Evolutionary conservation across 805 yeast species (phyloP).

Genomic region (Wickerhamomyces rabaulensis): DNA sequence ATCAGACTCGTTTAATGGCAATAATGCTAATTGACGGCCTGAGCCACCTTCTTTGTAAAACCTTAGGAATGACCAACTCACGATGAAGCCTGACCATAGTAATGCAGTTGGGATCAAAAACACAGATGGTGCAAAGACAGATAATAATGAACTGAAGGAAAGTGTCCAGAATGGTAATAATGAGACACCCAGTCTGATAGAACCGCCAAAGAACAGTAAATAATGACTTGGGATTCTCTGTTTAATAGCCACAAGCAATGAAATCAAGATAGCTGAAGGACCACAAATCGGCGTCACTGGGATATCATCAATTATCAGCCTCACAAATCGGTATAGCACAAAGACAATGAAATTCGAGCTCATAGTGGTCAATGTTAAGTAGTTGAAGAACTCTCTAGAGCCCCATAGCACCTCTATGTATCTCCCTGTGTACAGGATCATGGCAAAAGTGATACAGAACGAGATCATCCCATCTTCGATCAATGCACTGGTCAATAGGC

Average conservation of each 20-base stretch:
- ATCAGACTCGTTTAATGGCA: slow-evolving; percentile 34
- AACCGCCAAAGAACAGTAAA: slow-evolving; percentile 42
- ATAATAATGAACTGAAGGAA: slow-evolving; percentile 14
- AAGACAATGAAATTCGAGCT: slow-evolving; percentile 33
- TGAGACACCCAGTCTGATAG: slow-evolving; percentile 29
- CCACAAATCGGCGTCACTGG: slow-evolving; percentile 15
- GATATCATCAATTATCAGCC: neutral
- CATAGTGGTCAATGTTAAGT: slow-evolving; percentile 31
- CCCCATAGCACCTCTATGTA: slow-evolving; percentile 57
- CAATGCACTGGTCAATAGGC: slow-evolving; percentile 40
- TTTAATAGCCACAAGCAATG: slow-evolving; percentile 49
- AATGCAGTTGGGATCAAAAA: slow-evolving; percentile 5
- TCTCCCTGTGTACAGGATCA: slow-evolving; percentile 44
- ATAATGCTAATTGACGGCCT: slow-evolving; percentile 37
- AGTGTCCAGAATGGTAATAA: slow-evolving; percentile 24
- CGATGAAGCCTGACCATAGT: slow-evolving; percentile 27
- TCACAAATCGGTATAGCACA: slow-evolving; percentile 1
- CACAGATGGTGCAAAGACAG: slow-evolving; percentile 11
- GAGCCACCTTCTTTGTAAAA: slow-evolving; percentile 36
- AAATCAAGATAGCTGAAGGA: slow-evolving; percentile 27
- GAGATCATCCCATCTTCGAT: slow-evolving; percentile 40
- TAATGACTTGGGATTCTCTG: slow-evolving; percentile 52
- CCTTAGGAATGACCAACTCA: slow-evolving; percentile 36
- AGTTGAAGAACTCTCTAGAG: slow-evolving; percentile 37
- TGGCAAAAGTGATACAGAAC: slow-evolving; percentile 30